Conservation (phyloP, 2,329 filamentous ascomycete genomes). For the Pestalotiopsis fici region DNA sequence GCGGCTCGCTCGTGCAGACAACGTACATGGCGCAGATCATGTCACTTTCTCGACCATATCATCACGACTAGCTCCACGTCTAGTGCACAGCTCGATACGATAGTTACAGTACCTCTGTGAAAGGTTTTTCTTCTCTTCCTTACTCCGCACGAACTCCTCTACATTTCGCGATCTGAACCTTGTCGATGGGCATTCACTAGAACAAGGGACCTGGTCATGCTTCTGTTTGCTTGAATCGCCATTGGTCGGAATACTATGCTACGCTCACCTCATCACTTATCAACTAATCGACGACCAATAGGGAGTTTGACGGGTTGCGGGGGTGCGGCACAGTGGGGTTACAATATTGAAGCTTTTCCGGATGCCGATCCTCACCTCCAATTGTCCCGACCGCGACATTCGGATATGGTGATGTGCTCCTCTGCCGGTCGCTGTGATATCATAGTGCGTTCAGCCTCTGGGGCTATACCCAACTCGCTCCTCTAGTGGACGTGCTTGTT, state of each 20-base stretch:
- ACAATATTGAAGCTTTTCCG: constrained; percentile 1
- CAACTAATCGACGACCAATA: background rate
- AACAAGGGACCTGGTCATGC: background rate
- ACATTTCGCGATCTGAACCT: background rate
- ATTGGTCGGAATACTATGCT: background rate
- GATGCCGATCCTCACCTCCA: background rate
- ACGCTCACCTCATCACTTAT: background rate
- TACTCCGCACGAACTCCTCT: background rate
- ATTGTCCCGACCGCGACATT: background rate
- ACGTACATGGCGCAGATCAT: background rate
- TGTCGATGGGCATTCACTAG: background rate
- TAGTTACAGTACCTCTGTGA: background rate
- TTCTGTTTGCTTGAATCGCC: constrained; percentile 1
- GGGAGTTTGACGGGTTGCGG: background rate
- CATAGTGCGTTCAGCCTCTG: background rate
- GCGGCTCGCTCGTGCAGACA: background rate
- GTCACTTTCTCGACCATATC: background rate
- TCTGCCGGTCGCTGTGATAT: background rate
- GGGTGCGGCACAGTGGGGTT: background rate
- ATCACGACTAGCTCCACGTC: background rate
- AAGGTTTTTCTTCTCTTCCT: background rate
- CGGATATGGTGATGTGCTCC: constrained; percentile 3
- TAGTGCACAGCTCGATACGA: background rate
- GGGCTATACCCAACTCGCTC: background rate
- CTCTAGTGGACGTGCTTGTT: background rate